Base-by-base conservation (phyloP, 805 yeast genomes). In the Blastobotrys parvus region DNA sequence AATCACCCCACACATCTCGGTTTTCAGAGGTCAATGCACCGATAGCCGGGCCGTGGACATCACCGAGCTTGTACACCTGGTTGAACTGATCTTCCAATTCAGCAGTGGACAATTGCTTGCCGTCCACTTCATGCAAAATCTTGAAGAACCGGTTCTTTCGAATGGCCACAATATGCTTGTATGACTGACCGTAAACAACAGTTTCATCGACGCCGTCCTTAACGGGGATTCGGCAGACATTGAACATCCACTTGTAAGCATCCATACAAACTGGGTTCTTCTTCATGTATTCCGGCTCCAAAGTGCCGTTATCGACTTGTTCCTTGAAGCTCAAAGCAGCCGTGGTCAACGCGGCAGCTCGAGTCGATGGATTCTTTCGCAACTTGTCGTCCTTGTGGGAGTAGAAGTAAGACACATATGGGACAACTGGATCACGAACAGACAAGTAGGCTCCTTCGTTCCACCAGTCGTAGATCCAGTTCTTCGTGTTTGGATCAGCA, bases 391-490 rank as follows among this genome's bases (percentile, higher is more conserved):
- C 90, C 62, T 77, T 81, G 68, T 90, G 95, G 42, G 80, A 74
- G 66, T 76, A 90, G 55, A 87, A 92, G 68, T 90, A 90, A 17
- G 95, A 83, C 30, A 87, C 95, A 59, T 80, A 89, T 10, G 97
- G 97, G 21, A 85, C 84, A n/a, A 90, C 84, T 0, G 97, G 95
- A 63, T 87, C 97, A 52, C 92, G 74, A 67, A 87, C 89, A 33
- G 82, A 78, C 69, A 90, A 70, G 65, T 90, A 90, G 17, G 96
- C 95, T 53, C 83, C 85, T 55, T 84, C 82, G 62, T 90, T 95
- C 98, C 98, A 90, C 73, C 82, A 87, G 47, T 77, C 81, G 38
- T 83, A 75, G 56, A 90, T 71, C 98, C 98, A 90, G 63, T 90
- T 90, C 59, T 87, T 80, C 44, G 65, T 69, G 42, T 57, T 65